These are phyloP conservation scores for Zalaria obscura DNA, from an alignment of 2,329 filamentous ascomycete species.

Conservation along the genomic window DNA sequence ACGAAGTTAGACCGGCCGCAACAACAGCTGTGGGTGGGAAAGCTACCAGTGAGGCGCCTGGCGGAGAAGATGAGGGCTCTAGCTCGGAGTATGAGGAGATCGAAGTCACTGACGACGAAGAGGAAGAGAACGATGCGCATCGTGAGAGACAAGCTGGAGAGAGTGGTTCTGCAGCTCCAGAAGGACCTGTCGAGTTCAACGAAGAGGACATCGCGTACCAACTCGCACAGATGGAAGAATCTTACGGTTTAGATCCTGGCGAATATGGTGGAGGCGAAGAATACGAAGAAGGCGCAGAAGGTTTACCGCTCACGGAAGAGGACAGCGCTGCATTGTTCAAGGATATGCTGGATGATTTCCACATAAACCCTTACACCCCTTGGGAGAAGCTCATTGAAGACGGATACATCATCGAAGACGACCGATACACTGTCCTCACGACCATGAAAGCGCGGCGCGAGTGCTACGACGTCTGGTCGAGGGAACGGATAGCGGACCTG, in stretches of 20 bases:
- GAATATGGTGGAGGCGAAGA: constrained; percentile 50
- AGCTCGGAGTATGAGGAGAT: constrained; percentile 54
- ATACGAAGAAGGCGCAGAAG: constrained; percentile 60
- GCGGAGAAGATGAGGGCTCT: constrained; percentile 26
- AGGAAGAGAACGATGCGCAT: constrained; percentile 29
- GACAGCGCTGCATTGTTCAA: constrained; percentile 70
- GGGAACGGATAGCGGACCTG: constrained; percentile 57
- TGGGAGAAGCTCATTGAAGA: constrained; percentile 79
- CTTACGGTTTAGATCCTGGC: constrained; percentile 65
- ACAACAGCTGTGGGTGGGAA: not conserved
- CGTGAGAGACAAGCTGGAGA: constrained; percentile 31
- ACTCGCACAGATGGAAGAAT: constrained; percentile 73
- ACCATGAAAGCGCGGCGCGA: constrained; percentile 74
- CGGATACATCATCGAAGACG: constrained; percentile 57
- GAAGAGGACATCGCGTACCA: constrained; percentile 94
- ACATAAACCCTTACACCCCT: constrained; percentile 72
- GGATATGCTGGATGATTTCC: constrained; percentile 70
- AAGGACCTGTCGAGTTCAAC: constrained; percentile 59
- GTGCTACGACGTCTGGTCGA: constrained; percentile 72
- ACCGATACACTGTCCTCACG: constrained; percentile 68
- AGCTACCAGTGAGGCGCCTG: constrained; percentile 2
- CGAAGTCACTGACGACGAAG: constrained; percentile 51
- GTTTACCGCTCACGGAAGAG: constrained; percentile 54
- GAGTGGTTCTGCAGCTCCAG: constrained; percentile 23
- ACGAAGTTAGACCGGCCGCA: constrained; percentile 6